Conservation (phyloP, 2,329 filamentous ascomycete genomes). For the Stachybotrys elegans region DNA sequence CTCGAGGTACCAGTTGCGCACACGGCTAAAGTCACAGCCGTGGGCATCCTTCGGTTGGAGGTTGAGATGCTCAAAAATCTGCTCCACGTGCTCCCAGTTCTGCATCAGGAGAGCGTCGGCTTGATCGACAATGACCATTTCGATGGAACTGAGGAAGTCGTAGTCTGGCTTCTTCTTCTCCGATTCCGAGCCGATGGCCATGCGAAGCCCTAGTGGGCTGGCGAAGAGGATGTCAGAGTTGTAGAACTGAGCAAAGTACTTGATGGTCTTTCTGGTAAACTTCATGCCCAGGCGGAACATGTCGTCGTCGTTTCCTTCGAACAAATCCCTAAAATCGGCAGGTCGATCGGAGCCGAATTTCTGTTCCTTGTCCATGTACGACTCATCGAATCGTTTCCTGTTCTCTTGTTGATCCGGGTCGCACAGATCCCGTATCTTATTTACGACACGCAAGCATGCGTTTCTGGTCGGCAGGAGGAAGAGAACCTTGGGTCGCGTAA, state of each 20-base stretch:
- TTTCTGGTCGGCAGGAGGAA: constrained; percentile 87
- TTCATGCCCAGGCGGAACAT: constrained; percentile 96
- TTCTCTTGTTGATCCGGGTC: constrained; percentile 91
- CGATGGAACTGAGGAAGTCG: constrained; percentile 92
- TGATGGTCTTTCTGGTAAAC: constrained; percentile 92
- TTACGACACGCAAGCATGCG: constrained; percentile 72
- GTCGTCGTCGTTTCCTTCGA: constrained; percentile 93
- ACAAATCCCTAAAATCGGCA: constrained; percentile 82
- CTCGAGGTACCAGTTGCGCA: constrained; percentile 90
- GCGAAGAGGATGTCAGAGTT: constrained; percentile 92
- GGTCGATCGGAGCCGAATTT: constrained; percentile 70
- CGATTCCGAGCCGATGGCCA: constrained; percentile 79
- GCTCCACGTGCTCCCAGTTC: constrained; percentile 95
- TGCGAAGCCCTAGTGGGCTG: constrained; percentile 82
- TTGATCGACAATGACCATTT: constrained; percentile 86
- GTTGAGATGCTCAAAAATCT: constrained; percentile 88
- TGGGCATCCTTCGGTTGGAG: constrained; percentile 83
- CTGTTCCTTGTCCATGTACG: constrained; percentile 62
- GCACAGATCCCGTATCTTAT: constrained; percentile 70
- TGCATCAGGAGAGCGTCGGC: constrained; percentile 94
- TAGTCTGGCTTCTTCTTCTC: constrained; percentile 61
- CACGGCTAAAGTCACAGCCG: constrained; percentile 88
- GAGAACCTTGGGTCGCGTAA: constrained; percentile 88
- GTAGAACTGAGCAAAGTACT: constrained; percentile 93
- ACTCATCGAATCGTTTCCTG: constrained; percentile 84